Evolutionary conservation across 345 rosid species (phyloP).

Genomic region (Euphorbia tirucalli): DNA sequence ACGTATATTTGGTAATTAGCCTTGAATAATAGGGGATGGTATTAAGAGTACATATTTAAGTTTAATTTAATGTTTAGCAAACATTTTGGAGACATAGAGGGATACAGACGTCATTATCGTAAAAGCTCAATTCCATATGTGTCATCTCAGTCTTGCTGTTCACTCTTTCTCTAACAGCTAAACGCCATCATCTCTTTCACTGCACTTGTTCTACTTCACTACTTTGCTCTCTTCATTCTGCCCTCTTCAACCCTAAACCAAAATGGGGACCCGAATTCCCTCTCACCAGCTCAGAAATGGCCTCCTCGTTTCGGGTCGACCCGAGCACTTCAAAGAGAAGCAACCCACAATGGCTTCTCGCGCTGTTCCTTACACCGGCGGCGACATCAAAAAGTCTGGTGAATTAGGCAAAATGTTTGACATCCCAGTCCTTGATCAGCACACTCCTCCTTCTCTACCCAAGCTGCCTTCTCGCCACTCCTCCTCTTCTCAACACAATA

Average conservation of each 20-base stretch:
- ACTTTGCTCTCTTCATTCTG: too few species aligned
- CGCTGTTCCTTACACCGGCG: slow-evolving; percentile 86
- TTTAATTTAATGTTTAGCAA: too few species aligned
- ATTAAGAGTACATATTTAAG: too few species aligned
- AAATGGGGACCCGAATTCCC: slow-evolving; percentile 73
- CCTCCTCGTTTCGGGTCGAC: slow-evolving; percentile 74
- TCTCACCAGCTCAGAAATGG: slow-evolving; percentile 90
- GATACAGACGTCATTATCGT: slow-evolving; percentile 10
- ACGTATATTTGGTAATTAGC: too few species aligned
- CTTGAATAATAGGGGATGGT: too few species aligned
- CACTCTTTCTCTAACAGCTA: background rate
- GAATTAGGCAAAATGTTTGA: slow-evolving; percentile 96
- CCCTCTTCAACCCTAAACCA: background rate
- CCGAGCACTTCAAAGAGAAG: slow-evolving; percentile 58
- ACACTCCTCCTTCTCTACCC: slow-evolving; percentile 30
- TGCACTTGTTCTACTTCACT: background rate
- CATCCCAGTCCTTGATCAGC: slow-evolving; percentile 49
- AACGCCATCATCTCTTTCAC: background rate
- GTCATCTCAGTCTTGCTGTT: background rate
- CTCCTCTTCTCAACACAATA: slow-evolving; percentile 65
- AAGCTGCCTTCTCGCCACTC: slow-evolving; percentile 55
- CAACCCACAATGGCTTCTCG: slow-evolving; percentile 79
- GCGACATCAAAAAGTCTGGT: slow-evolving; percentile 89
- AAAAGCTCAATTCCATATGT: background rate
- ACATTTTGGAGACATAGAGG: background rate